Evolutionary conservation across 1,139 yeast genomes (phyloP), one percentile per base, ranked within the genome.

Genomic region (Kazachstania sp.): DNA sequence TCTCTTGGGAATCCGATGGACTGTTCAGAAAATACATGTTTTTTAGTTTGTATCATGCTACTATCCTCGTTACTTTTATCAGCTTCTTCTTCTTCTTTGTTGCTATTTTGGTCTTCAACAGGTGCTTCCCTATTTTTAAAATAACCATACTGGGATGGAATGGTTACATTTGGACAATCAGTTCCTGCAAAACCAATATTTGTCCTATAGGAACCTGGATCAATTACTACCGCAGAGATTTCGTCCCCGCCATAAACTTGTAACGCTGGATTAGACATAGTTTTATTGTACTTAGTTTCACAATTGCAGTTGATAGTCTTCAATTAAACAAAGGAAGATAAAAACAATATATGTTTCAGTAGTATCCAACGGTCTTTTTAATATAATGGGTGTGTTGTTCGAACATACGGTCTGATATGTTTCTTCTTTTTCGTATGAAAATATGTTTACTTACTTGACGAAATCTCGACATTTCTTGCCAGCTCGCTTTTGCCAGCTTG

Each of bases 141-240:
- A 9, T 61, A 52, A 2, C 77, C 78, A 46, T 67, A 83, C 52
- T 64, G 72, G 0, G 95, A 83, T 1, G 96, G 86, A 6, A 84
- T 67, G 36, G 84, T 79, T 1, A 83, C 71, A 54, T 84, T 80
- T 7, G 98, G 98, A 50, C 81, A 77, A 65, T 92, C 98, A 53
- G 88, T 95, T 9, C 98, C 98, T 4, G 97, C 95, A 65, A 79
- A 90, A 1, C 98, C 98, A 23, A 85, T 79, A 49, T 94, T 78
- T 3, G 97, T 87, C 51, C 79, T 71, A 54, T 74, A 79, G 11
- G 96, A 82, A 26, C 98, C 97, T 0, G 95, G 90, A 64, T 92
- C 98, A 34, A 92, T 73, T 28, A 92, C 95, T 7, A 92, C 73
- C 35, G 98, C 96, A 53, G 87, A 81, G 52, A 92, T 83, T 65